Conservation (phyloP, 768 basidiomycete species). For the Termitomyces sp. region DNA sequence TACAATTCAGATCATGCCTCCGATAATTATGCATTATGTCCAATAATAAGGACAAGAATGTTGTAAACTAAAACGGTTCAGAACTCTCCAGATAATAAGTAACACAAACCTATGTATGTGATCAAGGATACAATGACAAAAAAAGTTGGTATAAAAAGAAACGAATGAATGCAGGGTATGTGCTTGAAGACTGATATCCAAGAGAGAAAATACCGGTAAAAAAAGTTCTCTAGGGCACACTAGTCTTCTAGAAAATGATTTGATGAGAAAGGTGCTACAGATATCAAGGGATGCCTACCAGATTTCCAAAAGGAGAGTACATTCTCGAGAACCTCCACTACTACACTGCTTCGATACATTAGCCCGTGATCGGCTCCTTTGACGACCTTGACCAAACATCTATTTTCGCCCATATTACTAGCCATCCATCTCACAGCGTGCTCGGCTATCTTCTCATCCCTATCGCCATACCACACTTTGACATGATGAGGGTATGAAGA, state of each 20-base stretch:
- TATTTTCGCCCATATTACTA: constrained; percentile 70
- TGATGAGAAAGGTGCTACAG: constrained; percentile 3
- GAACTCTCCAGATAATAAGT: constrained; percentile 8
- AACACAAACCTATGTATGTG: constrained; percentile 15
- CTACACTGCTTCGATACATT: constrained; percentile 88
- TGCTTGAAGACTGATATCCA: constrained; percentile 10
- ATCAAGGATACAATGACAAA: constrained; percentile 22
- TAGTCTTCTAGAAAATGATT: constrained; percentile 4
- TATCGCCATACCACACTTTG: constrained; percentile 90
- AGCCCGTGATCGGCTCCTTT: constrained; percentile 89
- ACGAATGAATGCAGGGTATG: constrained; percentile 12
- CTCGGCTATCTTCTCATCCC: constrained; percentile 91
- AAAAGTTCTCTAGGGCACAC: neutral
- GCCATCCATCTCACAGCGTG: constrained; percentile 94
- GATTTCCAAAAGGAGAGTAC: constrained; percentile 56
- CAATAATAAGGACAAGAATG: constrained; percentile 13
- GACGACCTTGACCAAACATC: constrained; percentile 79
- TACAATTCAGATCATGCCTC: constrained; percentile 5
- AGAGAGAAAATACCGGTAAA: neutral
- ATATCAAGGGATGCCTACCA: constrained; percentile 19
- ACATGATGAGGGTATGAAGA: constrained; percentile 72
- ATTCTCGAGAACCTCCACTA: constrained; percentile 81
- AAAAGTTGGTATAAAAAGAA: constrained; percentile 5
- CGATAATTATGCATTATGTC: constrained; percentile 12
- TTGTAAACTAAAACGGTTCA: constrained; percentile 15